Percentiles rank a stretch among this genome's conserved stretches.
Evolutionary conservation across 2,329 filamentous ascomycete genomes (phyloP).

Genomic region (Niveomyces coronatus): DNA sequence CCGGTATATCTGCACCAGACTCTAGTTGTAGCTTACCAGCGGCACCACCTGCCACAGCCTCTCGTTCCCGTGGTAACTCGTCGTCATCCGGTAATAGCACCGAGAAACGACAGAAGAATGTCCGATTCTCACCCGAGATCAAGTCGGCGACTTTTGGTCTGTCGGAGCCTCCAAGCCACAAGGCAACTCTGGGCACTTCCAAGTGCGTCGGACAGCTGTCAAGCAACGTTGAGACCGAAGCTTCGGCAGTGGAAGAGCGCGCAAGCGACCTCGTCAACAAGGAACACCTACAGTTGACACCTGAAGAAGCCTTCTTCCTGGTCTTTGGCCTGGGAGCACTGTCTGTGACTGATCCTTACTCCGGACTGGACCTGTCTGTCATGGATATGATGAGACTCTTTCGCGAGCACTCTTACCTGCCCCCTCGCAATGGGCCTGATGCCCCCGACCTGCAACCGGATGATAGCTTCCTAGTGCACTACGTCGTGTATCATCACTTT

Average conservation of each 20-base stretch:
- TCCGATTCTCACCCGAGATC: constrained; percentile 59
- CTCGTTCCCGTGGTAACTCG: constrained; percentile 6
- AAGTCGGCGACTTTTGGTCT: constrained; percentile 51
- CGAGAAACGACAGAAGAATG: constrained; percentile 47
- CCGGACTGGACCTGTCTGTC: constrained; percentile 35
- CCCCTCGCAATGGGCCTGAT: constrained; percentile 34
- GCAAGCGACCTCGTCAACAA: constrained; percentile 27
- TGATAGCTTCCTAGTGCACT: constrained; percentile 76
- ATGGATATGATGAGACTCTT: constrained; percentile 55
- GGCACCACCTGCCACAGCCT: background rate
- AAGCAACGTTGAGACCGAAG: constrained; percentile 12
- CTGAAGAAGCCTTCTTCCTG: constrained; percentile 89
- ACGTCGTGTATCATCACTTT: constrained; percentile 91
- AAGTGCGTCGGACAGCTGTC: constrained; percentile 12
- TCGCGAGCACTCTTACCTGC: constrained; percentile 59
- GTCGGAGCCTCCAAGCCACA: constrained; percentile 41
- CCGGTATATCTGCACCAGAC: background rate
- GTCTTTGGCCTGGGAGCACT: constrained; percentile 70
- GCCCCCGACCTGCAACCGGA: constrained; percentile 51
- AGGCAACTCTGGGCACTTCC: constrained; percentile 15
- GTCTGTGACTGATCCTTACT: constrained; percentile 43
- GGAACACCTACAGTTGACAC: constrained; percentile 86
- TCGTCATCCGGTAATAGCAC: constrained; percentile 1
- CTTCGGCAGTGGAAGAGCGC: constrained; percentile 2
- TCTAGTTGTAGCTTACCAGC: background rate